Base-by-base conservation (phyloP, 1,284 basidiomycete genomes). In the Cutaneotrichosporon spelunceum region DNA sequence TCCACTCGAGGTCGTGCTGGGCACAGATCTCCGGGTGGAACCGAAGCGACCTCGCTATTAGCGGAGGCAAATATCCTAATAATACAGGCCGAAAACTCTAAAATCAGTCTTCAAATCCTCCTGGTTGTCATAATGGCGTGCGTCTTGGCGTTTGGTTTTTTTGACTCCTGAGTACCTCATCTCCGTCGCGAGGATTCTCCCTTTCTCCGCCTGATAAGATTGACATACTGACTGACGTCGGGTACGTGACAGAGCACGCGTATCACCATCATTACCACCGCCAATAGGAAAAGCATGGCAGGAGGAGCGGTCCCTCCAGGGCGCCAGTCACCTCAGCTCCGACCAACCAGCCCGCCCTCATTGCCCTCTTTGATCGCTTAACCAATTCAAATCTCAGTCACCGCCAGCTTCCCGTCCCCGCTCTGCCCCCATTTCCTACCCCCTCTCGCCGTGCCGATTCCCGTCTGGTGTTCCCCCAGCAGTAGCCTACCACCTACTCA, bases 141-240 rank as follows among this genome's bases (percentile, higher is more conserved):
- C 39, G 39, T 42, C 39, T 42, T 42, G 39, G 39, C 39, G 39
- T 42, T 42, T 42, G 39, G 39, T 42, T 42, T 42, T 42, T 42
- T 42, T 19, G 19, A n/a, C 39, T 1, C 3, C 19, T 19, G 13
- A 33, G 1, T 7, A 19, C 19, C 39, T 42, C 19, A 19, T 19
- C 19, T 42, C 39, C 39, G 8, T 19, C 39, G 16, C 39, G 39
- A 42, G 39, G 39, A 19, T 42, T n/a, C 39, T 19, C 39, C 39
- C 39, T n/a, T 19, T n/a, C 39, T 42, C 19, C 19, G n/a, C 7
- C 39, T 42, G 39, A 42, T 42, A 42, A n/a, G 19, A 42, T 19
- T 42, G 39, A 42, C 39, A 16, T 1, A 10, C 34, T 33, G 9
- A 39, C 39, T 42, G 39, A 42, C 19, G 39, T 19, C 39, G n/a